Evolutionary conservation across 2,329 filamentous ascomycete genomes (phyloP).

Genomic region (Pyricularia pennisetigena): DNA sequence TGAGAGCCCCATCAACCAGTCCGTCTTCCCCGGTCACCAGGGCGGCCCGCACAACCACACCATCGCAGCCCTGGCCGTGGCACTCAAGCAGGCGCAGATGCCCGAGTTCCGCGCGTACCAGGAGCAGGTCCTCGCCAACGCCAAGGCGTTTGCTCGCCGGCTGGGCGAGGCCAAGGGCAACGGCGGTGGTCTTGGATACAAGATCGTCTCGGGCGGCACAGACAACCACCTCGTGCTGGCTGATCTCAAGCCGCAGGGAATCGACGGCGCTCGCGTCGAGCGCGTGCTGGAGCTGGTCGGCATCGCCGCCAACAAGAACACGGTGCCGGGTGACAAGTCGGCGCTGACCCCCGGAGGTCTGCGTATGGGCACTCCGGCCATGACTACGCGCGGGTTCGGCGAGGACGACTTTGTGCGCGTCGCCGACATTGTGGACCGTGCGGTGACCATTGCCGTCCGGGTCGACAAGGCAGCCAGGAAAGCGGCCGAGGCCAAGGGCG

Average conservation of each 20-base stretch:
- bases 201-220: conserved; percentile 85
- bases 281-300: conserved; percentile 84
- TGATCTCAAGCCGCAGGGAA: conserved; percentile 78
- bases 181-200: conserved; percentile 71
- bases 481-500: conserved; percentile 54
- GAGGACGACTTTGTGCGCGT: conserved; percentile 82
- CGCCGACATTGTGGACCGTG: conserved; percentile 75
- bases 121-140: conserved; percentile 79
- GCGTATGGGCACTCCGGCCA: conserved; percentile 89
- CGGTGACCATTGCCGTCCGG: conserved; percentile 67
- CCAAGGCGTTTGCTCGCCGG: conserved; percentile 70
- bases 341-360: conserved; percentile 89
- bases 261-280: conserved; percentile 87
- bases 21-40: conserved; percentile 96
- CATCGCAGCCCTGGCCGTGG: conserved; percentile 89
- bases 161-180: conserved; percentile 60
- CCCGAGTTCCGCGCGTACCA: conserved; percentile 92
- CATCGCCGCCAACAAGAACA: conserved; percentile 99
- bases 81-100: conserved; percentile 83
- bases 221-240: conserved; percentile 95
- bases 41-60: conserved; percentile 98
- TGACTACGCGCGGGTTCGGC: conserved; percentile 92
- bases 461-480: conserved; percentile 65
- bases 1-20: conserved; percentile 86
- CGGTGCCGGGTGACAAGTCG: conserved; percentile 88